A percentile compares a stretch with the other conserved stretches of the same genome.
Evolutionary conservation across 306 rosid species (phyloP).

Genomic region (Trichosanthes truncata): DNA sequence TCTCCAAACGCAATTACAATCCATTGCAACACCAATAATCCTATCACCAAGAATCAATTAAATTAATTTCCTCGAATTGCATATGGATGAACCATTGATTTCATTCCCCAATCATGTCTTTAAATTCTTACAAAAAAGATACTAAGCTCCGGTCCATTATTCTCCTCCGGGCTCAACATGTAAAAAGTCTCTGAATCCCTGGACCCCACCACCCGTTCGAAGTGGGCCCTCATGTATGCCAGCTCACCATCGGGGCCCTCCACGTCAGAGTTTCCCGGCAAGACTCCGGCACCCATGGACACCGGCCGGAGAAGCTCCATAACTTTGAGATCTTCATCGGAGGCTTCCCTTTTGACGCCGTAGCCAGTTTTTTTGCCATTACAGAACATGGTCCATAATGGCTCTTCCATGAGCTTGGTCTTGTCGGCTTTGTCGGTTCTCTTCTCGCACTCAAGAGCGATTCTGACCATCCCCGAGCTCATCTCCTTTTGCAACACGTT

Average conservation of each 20-base stretch:
- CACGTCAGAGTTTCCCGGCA: constrained; percentile 32
- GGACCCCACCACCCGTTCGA: constrained; percentile 57
- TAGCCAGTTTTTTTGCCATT: constrained; percentile 77
- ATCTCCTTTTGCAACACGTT: constrained; percentile 50
- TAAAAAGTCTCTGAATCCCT: constrained; percentile 70
- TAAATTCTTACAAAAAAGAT: constrained; percentile 63
- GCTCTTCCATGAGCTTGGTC: constrained; percentile 46
- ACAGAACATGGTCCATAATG: constrained; percentile 61
- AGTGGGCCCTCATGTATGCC: constrained; percentile 60
- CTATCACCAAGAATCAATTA: too few species aligned
- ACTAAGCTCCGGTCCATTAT: constrained; percentile 65
- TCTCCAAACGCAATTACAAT: too few species aligned
- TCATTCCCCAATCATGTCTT: not conserved
- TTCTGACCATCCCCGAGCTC: constrained; percentile 57
- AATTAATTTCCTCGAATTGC: too few species aligned
- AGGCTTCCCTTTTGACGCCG: constrained; percentile 52
- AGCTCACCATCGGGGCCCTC: constrained; percentile 45
- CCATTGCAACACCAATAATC: too few species aligned
- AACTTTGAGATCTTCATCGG: constrained; percentile 48
- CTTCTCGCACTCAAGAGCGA: constrained; percentile 79
- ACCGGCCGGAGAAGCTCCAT: constrained; percentile 67
- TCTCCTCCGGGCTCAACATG: constrained; percentile 74
- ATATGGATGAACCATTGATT: not conserved
- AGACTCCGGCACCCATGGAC: constrained; percentile 78
- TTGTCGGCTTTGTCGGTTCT: constrained; percentile 40